Conservation (phyloP, 208 protist genomes). For the Trypanosoma melophagium region DNA sequence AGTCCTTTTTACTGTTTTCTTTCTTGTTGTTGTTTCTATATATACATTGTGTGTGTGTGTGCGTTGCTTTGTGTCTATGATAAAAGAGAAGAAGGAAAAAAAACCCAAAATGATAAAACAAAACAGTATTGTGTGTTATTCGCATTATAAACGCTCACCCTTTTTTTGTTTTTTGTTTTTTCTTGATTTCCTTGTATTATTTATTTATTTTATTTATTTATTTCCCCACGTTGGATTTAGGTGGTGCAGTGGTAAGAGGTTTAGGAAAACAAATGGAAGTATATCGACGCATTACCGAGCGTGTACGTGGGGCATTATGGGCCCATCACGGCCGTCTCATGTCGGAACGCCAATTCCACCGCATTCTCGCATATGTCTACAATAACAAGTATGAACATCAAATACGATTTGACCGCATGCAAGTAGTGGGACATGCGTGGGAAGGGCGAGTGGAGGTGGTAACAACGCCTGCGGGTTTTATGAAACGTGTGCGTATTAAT, state of each 20-base stretch:
- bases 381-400: conserved; percentile 95
- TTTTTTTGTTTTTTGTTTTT: conserved; percentile 20
- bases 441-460: conserved; percentile 85
- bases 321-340: conserved; percentile 90
- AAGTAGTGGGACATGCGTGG: conserved; percentile 78
- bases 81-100: background rate
- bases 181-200: conserved; percentile 8
- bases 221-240: background rate
- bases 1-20: conserved; percentile 24
- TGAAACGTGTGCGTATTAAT: conserved; percentile 86
- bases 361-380: conserved; percentile 92
- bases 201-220: conserved; percentile 15
- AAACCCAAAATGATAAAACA: background rate
- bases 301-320: conserved; percentile 88
- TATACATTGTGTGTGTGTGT: conserved; percentile 1
- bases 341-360: conserved; percentile 89
- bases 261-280: conserved; percentile 59
- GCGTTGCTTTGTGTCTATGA: background rate
- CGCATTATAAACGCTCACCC: background rate
- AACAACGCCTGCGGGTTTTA: conserved; percentile 77
- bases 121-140: background rate
- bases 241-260: background rate
- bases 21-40: conserved; percentile 4
- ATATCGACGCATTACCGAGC: conserved; percentile 87
- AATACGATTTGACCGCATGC: conserved; percentile 90